A percentile compares a stretch with the other conserved stretches of the same genome.
These are phyloP conservation scores for Acanthamoeba culbertsoni DNA, from an alignment of 208 protist species.

Conservation along the genomic window DNA sequence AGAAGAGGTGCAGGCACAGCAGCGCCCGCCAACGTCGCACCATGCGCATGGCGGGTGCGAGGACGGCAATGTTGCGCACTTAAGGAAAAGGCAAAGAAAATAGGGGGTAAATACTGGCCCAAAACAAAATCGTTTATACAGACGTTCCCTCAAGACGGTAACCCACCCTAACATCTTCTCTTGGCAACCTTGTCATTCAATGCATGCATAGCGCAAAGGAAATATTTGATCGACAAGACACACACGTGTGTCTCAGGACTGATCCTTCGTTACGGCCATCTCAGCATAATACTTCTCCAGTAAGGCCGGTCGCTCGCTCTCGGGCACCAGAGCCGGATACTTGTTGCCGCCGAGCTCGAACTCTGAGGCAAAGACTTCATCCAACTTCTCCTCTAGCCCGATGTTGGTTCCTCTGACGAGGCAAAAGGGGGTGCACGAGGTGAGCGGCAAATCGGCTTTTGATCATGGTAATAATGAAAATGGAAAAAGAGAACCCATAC, in stretches of 20 bases:
- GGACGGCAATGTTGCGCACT: no score
- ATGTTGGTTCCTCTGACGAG: constrained; percentile 56
- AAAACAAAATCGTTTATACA: no score
- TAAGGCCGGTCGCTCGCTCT: background rate
- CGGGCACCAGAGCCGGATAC: constrained; percentile 50
- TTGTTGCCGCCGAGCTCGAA: constrained; percentile 36
- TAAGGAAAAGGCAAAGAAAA: no score
- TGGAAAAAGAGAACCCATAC: background rate
- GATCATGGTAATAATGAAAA: background rate
- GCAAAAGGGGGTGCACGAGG: no score
- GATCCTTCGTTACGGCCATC: background rate
- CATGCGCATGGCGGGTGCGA: no score
- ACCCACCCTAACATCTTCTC: no score
- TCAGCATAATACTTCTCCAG: constrained; percentile 60
- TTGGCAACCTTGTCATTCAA: no score
- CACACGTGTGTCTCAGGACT: background rate
- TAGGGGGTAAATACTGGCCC: no score
- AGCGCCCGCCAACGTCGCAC: background rate
- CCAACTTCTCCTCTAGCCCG: constrained; percentile 52
- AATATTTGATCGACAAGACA: background rate
- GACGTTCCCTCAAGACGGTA: no score
- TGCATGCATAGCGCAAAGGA: background rate
- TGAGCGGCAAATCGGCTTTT: background rate
- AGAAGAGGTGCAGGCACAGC: background rate
- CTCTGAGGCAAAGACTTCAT: constrained; percentile 61